phyloP scores from a whole-genome alignment of 495 filamentous ascomycete species.

The Echria macrotheca region DNA sequence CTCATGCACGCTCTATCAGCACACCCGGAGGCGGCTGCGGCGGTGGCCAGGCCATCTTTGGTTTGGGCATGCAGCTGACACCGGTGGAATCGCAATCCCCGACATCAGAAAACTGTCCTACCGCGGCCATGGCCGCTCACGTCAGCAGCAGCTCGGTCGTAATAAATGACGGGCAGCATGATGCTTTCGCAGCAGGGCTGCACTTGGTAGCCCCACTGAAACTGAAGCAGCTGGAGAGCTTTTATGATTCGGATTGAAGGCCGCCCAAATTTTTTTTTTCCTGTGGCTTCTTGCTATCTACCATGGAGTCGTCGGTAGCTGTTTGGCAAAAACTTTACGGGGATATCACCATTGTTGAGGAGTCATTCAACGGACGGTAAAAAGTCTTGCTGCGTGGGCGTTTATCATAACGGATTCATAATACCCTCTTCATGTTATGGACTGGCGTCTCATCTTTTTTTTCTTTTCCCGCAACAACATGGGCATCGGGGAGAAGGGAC shows the following conservation, averaged over 20 bases:
- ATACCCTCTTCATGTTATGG: no score
- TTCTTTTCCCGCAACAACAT: no score
- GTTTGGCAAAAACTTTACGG: no score
- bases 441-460: no score
- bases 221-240: slow-evolving; percentile 8
- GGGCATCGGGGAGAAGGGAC: no score
- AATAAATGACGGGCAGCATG: no score
- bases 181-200: no score
- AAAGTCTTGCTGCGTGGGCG: no score
- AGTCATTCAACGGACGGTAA: no score
- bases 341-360: no score
- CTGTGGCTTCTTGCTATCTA: neutral
- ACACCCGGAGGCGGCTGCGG: slow-evolving; percentile 31
- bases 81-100: slow-evolving; percentile 40
- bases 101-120: slow-evolving; percentile 22
- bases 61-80: slow-evolving; percentile 35
- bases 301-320: neutral
- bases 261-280: neutral
- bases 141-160: neutral
- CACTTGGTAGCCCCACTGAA: slow-evolving; percentile 8
- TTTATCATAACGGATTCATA: no score
- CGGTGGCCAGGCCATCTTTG: slow-evolving; percentile 30
- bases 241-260: slow-evolving; percentile 1
- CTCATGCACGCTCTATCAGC: slow-evolving; percentile 16
- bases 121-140: no score